Evolutionary conservation across 2,329 filamentous ascomycete species (phyloP).

Genomic region (Aspergillus aculeatus): DNA sequence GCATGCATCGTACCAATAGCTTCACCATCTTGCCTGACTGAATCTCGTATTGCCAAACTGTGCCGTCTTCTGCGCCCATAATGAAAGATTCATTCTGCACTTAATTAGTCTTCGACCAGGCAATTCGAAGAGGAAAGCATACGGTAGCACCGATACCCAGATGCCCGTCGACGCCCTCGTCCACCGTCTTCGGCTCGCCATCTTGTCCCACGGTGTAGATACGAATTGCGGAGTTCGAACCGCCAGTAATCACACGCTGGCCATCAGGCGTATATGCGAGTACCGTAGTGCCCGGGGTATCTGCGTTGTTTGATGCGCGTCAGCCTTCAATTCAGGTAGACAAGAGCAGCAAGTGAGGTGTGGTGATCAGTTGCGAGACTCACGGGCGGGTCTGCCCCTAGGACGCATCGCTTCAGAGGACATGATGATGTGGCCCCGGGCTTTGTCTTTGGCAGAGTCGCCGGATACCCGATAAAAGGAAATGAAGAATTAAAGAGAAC

Average conservation of each 20-base stretch:
- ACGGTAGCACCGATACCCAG: conserved; percentile 71
- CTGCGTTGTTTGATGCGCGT: conserved; percentile 35
- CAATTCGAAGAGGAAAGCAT: conserved; percentile 20
- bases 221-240: conserved; percentile 89
- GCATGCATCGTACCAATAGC: conserved; percentile 77
- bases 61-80: conserved; percentile 88
- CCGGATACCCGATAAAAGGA: background rate
- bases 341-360: background rate
- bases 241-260: conserved; percentile 81
- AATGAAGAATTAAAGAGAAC: background rate
- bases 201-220: conserved; percentile 89
- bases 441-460: background rate
- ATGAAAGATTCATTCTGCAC: conserved; percentile 75
- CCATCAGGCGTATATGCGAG: conserved; percentile 90
- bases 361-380: conserved; percentile 23
- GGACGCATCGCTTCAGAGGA: conserved; percentile 37
- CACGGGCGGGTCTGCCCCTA: conserved; percentile 49
- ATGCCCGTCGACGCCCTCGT: conserved; percentile 86
- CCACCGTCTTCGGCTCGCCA: conserved; percentile 87
- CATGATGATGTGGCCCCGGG: conserved; percentile 26
- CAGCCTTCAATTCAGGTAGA: background rate
- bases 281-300: conserved; percentile 83
- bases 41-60: conserved; percentile 90
- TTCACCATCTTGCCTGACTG: conserved; percentile 68
- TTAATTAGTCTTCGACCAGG: background rate